Evolutionary conservation across 331 rosid species (phyloP), one percentile per base, ranked within the genome.

Genomic region (Pyrus hybrid): DNA sequence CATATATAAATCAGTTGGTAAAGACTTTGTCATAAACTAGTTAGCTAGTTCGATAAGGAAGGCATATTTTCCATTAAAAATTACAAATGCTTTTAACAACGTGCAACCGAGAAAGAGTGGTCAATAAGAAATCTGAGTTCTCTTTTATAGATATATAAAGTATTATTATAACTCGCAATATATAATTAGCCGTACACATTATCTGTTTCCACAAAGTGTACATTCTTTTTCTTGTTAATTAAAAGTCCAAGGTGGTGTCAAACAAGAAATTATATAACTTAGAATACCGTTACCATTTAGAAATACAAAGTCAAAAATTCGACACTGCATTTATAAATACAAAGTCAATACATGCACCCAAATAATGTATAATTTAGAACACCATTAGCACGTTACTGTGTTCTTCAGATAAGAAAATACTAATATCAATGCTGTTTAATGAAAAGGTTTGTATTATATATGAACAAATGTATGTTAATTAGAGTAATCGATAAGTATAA

Each of bases 311-410:
- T 67, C 49, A 76, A 76, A 76, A 16, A 61, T 25, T 74, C 28
- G 47, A 30, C 8, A 18, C 32, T 7, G 30, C 22, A 30, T 1
- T 21, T 70, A 81, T 28, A 77, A 79, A 68, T 47, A 51, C 11
- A 54, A 49, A 77, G 87, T 80, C 81, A 80, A 20, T 63, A 64
- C 23, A 58, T 62, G 80, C 70, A 72, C 58, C 65, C 72, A 80
- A 75, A 63, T 64, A 20, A 28, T 49, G 20, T 22, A 23, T 51
- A 13, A 5, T 60, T 61, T 33, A 29, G 45, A 26, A 17, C 51
- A 54, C 18, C 32, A 67, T 11, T 54, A 26, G 77, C 73, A 72
- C 21, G 73, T 63, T 71, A 51, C 67, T 47, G 72, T 79, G 71
- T 68, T 76, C 62, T 68, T 8, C 13, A 30, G 17, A 45, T 63